Percentiles rank a stretch among this genome's conserved stretches.
phyloP scores from a whole-genome alignment of 257 asterid genomes.

The Eustoma russellianum region DNA sequence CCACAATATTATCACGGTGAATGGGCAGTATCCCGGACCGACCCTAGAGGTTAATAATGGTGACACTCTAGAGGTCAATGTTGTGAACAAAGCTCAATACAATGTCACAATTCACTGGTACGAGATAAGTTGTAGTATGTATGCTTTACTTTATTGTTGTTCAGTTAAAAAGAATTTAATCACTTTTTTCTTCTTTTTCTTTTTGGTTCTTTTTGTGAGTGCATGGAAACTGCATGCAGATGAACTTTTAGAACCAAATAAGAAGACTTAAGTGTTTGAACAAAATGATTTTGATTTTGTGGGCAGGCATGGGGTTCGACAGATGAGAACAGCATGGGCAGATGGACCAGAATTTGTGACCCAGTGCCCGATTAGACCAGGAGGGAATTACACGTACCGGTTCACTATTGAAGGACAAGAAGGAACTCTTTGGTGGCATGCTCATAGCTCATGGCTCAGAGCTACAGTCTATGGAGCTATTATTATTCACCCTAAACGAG shows the following conservation, averaged over 20 bases:
- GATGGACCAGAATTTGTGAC: conserved; percentile 89
- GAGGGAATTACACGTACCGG: conserved; percentile 62
- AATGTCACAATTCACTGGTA: conserved; percentile 88
- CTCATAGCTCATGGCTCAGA: conserved; percentile 94
- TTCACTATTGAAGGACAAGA: conserved; percentile 81
- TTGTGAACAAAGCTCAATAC: conserved; percentile 64
- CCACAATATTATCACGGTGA: conserved; percentile 54
- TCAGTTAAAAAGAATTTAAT: too few relatives aligned
- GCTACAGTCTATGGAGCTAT: conserved; percentile 88
- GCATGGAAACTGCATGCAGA: conserved; percentile 9
- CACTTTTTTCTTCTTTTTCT: too few relatives aligned
- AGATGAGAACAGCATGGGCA: conserved; percentile 73
- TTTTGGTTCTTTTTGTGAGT: too few relatives aligned
- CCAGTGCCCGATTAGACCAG: conserved; percentile 86
- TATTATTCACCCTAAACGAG: conserved; percentile 55
- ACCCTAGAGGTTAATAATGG: conserved; percentile 71
- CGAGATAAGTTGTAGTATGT: background rate
- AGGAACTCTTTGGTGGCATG: conserved; percentile 98
- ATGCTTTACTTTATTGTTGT: too few relatives aligned
- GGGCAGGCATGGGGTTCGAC: conserved; percentile 81
- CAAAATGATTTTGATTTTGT: background rate
- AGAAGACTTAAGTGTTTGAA: too few relatives aligned
- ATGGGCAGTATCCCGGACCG: conserved; percentile 82
- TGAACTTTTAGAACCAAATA: background rate
- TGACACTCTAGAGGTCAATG: conserved; percentile 64